Conservation (phyloP, 352 stramenopile species). For the Phytopythium oedochilum region DNA sequence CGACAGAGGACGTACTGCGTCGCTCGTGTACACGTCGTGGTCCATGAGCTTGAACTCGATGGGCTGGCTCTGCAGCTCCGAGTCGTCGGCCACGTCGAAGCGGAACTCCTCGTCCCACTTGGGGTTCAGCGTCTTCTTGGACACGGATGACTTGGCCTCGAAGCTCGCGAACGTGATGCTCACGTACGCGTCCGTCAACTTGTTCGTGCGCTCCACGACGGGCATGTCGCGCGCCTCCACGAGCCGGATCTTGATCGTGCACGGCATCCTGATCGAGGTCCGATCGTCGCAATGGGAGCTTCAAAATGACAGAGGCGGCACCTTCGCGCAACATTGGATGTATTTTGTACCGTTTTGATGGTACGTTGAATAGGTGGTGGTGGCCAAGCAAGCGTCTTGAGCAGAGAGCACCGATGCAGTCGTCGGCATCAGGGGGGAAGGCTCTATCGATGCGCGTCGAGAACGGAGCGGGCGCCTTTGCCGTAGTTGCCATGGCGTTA, state of each 20-base stretch:
- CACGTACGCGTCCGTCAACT: slow-evolving; percentile 85
- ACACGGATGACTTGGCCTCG: slow-evolving; percentile 86
- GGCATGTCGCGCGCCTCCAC: slow-evolving; percentile 87
- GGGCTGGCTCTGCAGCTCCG: slow-evolving; percentile 96
- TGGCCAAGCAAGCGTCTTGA: too few species aligned
- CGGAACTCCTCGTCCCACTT: slow-evolving; percentile 98
- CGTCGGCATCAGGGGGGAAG: too few species aligned
- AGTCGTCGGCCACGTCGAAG: slow-evolving; percentile 98
- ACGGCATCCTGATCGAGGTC: slow-evolving; percentile 75
- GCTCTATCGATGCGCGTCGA: too few species aligned
- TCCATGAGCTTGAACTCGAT: slow-evolving; percentile 98
- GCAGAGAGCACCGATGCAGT: too few species aligned
- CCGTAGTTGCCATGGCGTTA: too few species aligned
- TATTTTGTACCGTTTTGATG: neutral
- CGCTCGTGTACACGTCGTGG: slow-evolving; percentile 92
- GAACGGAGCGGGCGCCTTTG: too few species aligned
- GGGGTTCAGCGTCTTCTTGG: slow-evolving; percentile 93
- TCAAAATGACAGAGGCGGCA: neutral
- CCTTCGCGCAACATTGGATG: neutral
- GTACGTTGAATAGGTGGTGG: too few species aligned
- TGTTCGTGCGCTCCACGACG: slow-evolving; percentile 78
- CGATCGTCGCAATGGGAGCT: too few species aligned
- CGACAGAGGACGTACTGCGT: slow-evolving; percentile 41
- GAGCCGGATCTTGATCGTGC: slow-evolving; percentile 89
- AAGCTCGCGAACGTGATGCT: slow-evolving; percentile 86